Conservation (phyloP, 371 early-diverging fungal genomes). For the Quaeritorhiza haematococci region DNA sequence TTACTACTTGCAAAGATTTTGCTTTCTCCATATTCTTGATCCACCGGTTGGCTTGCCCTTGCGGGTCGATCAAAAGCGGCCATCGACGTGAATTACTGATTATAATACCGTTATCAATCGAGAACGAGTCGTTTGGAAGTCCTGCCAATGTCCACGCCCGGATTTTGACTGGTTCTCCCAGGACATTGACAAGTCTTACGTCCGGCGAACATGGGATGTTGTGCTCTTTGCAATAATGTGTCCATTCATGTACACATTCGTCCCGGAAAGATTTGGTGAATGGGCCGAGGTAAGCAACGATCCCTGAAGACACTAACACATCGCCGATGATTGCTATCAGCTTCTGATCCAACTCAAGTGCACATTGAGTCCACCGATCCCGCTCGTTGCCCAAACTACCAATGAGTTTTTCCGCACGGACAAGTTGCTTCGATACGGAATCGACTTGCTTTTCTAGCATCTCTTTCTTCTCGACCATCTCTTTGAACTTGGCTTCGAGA, state of each 20-base stretch:
- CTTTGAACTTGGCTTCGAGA: slow-evolving; percentile 42
- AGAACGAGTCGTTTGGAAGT: slow-evolving; percentile 49
- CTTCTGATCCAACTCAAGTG: slow-evolving; percentile 34
- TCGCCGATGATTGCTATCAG: slow-evolving; percentile 42
- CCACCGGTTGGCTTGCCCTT: slow-evolving; percentile 53
- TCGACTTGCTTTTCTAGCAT: slow-evolving; percentile 43
- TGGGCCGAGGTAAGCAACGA: slow-evolving; percentile 49
- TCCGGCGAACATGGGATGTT: slow-evolving; percentile 46
- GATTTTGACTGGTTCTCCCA: slow-evolving; percentile 48
- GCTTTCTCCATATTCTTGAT: slow-evolving; percentile 52
- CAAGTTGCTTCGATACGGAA: slow-evolving; percentile 47
- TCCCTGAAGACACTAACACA: slow-evolving; percentile 45
- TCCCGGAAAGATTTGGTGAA: slow-evolving; percentile 49
- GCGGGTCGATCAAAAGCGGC: slow-evolving; percentile 54
- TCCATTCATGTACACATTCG: slow-evolving; percentile 43
- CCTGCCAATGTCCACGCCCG: slow-evolving; percentile 46
- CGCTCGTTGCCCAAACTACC: slow-evolving; percentile 47
- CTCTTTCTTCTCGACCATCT: slow-evolving; percentile 45
- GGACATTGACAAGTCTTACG: slow-evolving; percentile 32
- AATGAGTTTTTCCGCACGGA: slow-evolving; percentile 50
- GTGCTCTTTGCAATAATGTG: slow-evolving; percentile 25
- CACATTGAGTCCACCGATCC: slow-evolving; percentile 52
- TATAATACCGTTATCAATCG: slow-evolving; percentile 50
- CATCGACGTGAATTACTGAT: slow-evolving; percentile 45
- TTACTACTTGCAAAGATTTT: slow-evolving; percentile 41